Conservation (phyloP, 169 alveolate genomes). For the Plasmodium knowlesi region DNA sequence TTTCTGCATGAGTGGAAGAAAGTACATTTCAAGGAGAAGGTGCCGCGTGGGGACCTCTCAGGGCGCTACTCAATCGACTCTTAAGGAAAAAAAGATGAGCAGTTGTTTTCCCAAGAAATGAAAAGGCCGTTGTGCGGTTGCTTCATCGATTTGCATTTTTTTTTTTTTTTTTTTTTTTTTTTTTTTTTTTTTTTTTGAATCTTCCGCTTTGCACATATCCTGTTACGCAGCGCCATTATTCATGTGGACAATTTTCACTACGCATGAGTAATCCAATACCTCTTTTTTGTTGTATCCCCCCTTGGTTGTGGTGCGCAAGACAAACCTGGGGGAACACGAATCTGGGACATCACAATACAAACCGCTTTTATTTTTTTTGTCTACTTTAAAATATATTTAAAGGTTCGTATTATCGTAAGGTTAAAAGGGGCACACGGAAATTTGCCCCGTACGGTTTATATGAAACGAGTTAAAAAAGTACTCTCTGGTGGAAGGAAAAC, state of each 20-base stretch:
- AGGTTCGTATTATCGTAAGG: not conserved
- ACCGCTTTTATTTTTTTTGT: not conserved
- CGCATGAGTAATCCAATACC: too few species aligned
- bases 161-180: not conserved
- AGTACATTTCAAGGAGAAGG: not conserved
- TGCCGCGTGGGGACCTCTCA: too few species aligned
- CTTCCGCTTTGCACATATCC: not conserved
- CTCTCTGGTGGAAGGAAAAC: not conserved
- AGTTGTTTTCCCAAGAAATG: not conserved
- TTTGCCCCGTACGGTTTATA: not conserved
- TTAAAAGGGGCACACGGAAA: not conserved
- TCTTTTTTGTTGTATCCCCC: too few species aligned
- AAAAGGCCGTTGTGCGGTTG: not conserved
- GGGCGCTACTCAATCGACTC: not conserved
- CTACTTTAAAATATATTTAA: not conserved
- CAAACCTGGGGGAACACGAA: too few species aligned
- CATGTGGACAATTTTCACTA: too few species aligned
- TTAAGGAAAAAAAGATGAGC: slow-evolving; percentile 16
- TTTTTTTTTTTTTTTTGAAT: not conserved
- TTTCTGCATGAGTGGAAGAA: not conserved
- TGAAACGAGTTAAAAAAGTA: not conserved
- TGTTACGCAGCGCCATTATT: not conserved
- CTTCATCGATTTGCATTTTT: not conserved
- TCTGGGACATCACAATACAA: not conserved
- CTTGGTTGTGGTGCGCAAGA: not conserved